Base-by-base conservation (phyloP, 352 stramenopile species). In the Globisporangium cederbergense region DNA sequence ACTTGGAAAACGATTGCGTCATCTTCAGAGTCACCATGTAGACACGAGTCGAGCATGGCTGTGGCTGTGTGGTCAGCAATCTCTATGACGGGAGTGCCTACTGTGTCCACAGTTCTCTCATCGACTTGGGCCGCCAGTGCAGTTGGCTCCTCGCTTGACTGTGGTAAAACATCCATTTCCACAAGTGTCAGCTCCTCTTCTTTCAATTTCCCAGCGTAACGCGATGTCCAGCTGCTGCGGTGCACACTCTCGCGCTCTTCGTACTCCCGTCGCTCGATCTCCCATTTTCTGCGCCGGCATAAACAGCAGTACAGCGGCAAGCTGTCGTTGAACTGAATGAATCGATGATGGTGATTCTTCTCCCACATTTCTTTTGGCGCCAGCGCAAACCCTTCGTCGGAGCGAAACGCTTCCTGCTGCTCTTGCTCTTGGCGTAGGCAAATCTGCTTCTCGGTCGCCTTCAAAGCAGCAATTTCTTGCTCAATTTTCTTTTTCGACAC, bases 261-360 rank as follows among this genome's bases (percentile, higher is more conserved):
- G 2, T 74, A 58, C 18, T 78, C 66, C 28, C 68, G 67, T 8
- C 80, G 72, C 62, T 61, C 72, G 28, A 86, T 16, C 52, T 91
- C 81, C 81, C 81, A 91, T 36, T 83, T 85, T n/a, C 70, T 62
- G 18, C 81, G 66, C 22, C 83, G 74, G 60, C 81, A 91, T 22
- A 91, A 50, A 50, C 83, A 90, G 61, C 83, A 91, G 62, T 79
- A 90, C 3, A 81, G 11, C 0, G 74, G 73, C 3, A 78, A 16
- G 54, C 25, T 45, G 2, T 63, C 25, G 0, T 61, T 25, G 34
- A 81, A 67, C 3, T 71, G 75, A 54, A 91, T 88, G 14, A 78
- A 78, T 25, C 81, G 79, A 60, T 91, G 83, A 2, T 90, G 83
- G 36, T 91, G 81, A 10, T 88, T 75, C 49, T 81, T 87, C 62